Conservation (phyloP, 2,329 filamentous ascomycete species). For the Phialophora chinensis region DNA sequence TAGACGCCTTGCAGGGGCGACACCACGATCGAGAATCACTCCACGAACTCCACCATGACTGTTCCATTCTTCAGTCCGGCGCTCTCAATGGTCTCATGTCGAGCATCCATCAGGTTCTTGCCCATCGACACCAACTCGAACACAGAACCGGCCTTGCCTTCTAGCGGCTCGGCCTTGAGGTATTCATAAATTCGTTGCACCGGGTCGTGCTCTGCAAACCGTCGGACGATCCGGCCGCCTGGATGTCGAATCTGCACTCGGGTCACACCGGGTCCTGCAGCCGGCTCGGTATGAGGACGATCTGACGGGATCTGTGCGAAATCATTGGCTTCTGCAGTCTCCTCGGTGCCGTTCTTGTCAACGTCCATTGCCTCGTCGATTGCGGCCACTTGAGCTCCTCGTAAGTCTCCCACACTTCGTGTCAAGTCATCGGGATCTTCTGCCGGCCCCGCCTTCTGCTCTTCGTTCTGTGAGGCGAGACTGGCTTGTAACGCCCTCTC, state of each 20-base stretch:
- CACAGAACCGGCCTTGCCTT: constrained; percentile 75
- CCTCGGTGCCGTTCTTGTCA: constrained; percentile 46
- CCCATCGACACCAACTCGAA: constrained; percentile 93
- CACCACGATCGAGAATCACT: constrained; percentile 43
- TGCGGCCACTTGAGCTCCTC: constrained; percentile 58
- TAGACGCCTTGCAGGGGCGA: constrained; percentile 24
- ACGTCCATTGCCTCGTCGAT: constrained; percentile 48
- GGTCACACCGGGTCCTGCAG: constrained; percentile 73
- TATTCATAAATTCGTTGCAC: constrained; percentile 92
- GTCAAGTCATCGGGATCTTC: constrained; percentile 89
- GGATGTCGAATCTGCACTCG: constrained; percentile 92
- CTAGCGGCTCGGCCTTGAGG: constrained; percentile 86
- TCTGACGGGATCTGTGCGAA: constrained; percentile 76
- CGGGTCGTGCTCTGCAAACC: constrained; percentile 77
- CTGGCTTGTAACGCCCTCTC: constrained; percentile 93
- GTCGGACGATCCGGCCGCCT: constrained; percentile 80
- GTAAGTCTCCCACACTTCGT: constrained; percentile 63
- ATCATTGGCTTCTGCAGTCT: constrained; percentile 44
- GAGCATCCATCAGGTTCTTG: constrained; percentile 77
- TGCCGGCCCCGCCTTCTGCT: constrained; percentile 49
- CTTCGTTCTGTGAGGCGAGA: constrained; percentile 62
- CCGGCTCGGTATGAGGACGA: constrained; percentile 78
- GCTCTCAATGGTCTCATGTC: constrained; percentile 77
- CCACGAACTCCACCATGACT: constrained; percentile 90
- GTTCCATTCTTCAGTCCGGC: constrained; percentile 90